Evolutionary conservation across 306 rosid species (phyloP).

Genomic region (Elaeagnus macrophylla): DNA sequence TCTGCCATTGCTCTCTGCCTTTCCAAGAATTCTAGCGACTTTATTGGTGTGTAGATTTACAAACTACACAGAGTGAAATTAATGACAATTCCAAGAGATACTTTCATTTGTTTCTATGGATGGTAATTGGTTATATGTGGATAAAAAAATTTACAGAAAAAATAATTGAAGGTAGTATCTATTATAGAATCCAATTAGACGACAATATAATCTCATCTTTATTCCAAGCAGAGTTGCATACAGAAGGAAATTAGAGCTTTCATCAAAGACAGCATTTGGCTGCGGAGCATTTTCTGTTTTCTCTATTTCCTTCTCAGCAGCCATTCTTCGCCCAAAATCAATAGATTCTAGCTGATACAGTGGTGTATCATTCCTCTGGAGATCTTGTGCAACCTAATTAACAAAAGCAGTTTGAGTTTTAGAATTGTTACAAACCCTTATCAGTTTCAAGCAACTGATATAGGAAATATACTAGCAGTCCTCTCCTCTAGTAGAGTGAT

Average conservation of each 20-base stretch:
- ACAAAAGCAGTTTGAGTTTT: slow-evolving; percentile 7
- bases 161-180: slow-evolving; percentile 1
- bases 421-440: slow-evolving; percentile 5
- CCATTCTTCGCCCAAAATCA: slow-evolving; percentile 98
- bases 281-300: slow-evolving; percentile 83
- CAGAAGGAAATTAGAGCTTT: slow-evolving; percentile 86
- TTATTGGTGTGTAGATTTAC: too few relatives aligned
- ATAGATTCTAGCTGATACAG: slow-evolving; percentile 87
- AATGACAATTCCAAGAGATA: background rate
- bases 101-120: background rate
- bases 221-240: slow-evolving; percentile 91
- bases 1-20: slow-evolving; percentile 96
- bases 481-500: too few relatives aligned
- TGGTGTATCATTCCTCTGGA: slow-evolving; percentile 86
- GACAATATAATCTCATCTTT: slow-evolving; percentile 65
- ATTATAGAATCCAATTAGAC: slow-evolving; percentile 4
- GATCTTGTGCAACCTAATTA: slow-evolving; percentile 90
- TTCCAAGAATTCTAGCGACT: slow-evolving; percentile 86
- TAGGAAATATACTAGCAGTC: too few relatives aligned
- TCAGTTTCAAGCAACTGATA: too few relatives aligned
- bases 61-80: too few relatives aligned
- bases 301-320: slow-evolving; percentile 91
- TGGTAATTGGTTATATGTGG: background rate
- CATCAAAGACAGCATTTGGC: slow-evolving; percentile 91
- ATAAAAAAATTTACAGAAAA: background rate